phyloP scores from a whole-genome alignment of 2,329 filamentous ascomycete genomes.

The Venturia aucupariae region DNA sequence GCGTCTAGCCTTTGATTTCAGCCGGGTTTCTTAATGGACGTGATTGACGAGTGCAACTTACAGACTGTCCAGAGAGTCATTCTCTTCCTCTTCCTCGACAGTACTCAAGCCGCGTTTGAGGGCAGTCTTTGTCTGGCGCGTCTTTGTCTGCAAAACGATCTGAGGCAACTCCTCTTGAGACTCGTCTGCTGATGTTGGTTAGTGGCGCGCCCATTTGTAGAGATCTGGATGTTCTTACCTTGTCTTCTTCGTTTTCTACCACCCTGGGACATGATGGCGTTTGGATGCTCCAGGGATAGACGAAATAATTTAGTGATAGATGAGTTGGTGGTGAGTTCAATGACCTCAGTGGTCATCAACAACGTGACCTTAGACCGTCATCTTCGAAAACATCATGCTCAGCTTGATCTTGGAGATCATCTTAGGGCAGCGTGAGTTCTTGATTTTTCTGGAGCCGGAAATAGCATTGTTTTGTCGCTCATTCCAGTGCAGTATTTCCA shows the following conservation, averaged over 20 bases:
- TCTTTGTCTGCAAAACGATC: background rate
- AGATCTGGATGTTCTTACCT: background rate
- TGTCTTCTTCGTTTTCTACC: background rate
- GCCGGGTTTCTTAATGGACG: background rate
- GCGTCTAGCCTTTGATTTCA: background rate
- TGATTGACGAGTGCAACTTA: background rate
- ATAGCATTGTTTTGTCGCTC: too few relatives aligned
- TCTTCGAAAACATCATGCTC: too few relatives aligned
- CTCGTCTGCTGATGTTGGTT: background rate
- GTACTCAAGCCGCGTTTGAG: background rate
- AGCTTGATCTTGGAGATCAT: too few relatives aligned
- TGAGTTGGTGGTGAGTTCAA: background rate
- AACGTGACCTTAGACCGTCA: too few relatives aligned
- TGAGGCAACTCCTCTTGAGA: background rate
- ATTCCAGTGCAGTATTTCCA: too few relatives aligned
- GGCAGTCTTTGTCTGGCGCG: background rate
- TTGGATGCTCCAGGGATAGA: background rate
- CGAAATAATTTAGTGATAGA: background rate
- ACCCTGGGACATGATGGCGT: background rate
- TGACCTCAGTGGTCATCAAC: background rate
- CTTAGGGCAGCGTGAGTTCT: too few relatives aligned
- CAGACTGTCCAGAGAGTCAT: background rate
- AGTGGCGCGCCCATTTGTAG: background rate
- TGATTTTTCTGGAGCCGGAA: too few relatives aligned
- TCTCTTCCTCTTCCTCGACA: slow-evolving; percentile 1